Evolutionary conservation across 371 early-diverging fungal species (phyloP).

Genomic region (Caulochytrium protostelioides): DNA sequence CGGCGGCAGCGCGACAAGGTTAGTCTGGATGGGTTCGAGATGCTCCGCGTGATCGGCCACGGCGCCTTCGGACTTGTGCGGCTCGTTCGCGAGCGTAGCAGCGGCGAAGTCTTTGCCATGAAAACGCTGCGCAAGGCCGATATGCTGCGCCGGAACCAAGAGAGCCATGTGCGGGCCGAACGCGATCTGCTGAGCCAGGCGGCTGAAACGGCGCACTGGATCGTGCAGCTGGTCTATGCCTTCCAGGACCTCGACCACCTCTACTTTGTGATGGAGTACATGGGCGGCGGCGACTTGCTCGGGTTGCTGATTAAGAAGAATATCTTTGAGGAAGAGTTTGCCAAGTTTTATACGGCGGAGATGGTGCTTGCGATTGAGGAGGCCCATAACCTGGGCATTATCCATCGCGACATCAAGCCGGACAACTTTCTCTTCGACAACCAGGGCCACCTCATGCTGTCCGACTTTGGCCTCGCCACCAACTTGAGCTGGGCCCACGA

Average conservation of each 20-base stretch:
- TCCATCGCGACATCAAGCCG: constrained; percentile 26
- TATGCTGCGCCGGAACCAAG: constrained; percentile 14
- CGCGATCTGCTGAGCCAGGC: constrained; percentile 15
- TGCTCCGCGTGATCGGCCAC: constrained; percentile 15
- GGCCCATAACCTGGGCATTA: constrained; percentile 15
- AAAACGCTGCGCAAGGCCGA: constrained; percentile 17
- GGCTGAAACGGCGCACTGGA: constrained; percentile 10
- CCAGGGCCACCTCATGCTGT: constrained; percentile 33
- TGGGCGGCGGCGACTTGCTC: constrained; percentile 20
- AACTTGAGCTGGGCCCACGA: constrained; percentile 35
- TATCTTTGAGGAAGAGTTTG: constrained; percentile 18
- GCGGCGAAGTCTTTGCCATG: constrained; percentile 23
- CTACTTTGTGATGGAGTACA: constrained; percentile 26
- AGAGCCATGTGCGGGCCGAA: constrained; percentile 20
- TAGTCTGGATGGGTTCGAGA: constrained; percentile 12
- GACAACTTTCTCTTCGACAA: constrained; percentile 34
- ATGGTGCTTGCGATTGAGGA: constrained; percentile 21
- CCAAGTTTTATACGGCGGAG: constrained; percentile 18
- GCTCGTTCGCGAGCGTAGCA: constrained; percentile 15
- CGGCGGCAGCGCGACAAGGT: constrained; percentile 21
- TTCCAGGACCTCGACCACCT: constrained; percentile 24
- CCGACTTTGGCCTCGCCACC: constrained; percentile 38
- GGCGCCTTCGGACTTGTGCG: constrained; percentile 27
- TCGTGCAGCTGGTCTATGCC: constrained; percentile 17
- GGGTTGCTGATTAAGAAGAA: constrained; percentile 15